Percentiles rank a stretch among this genome's conserved stretches.
Evolutionary conservation across 345 rosid species (phyloP).

Genomic region (Arabidopsis suecica): DNA sequence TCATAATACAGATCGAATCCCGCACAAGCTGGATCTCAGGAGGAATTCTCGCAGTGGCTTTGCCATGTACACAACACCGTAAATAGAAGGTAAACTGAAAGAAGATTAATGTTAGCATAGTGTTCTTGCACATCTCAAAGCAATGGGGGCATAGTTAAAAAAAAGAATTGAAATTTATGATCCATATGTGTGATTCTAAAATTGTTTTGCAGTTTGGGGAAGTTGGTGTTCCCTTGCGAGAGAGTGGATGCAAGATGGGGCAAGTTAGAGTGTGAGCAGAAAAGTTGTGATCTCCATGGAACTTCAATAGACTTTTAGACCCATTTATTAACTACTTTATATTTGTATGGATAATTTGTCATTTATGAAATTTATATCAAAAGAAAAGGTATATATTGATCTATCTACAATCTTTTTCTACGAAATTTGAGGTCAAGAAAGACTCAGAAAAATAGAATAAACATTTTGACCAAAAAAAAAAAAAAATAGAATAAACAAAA

Average conservation of each 20-base stretch:
- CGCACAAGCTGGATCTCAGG: slow-evolving; percentile 74
- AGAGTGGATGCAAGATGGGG: slow-evolving; percentile 99
- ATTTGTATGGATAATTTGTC: too few relatives aligned
- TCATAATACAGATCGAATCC: slow-evolving; percentile 71
- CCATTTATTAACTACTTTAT: neutral
- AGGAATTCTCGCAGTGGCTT: slow-evolving; percentile 90
- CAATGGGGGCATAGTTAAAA: neutral
- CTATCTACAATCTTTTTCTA: neutral
- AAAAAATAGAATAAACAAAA: neutral
- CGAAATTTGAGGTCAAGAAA: neutral
- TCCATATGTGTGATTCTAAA: slow-evolving; percentile 3
- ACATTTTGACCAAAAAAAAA: too few relatives aligned
- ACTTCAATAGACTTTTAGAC: slow-evolving; percentile 43
- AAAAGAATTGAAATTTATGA: slow-evolving; percentile 15
- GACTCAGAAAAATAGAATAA: neutral
- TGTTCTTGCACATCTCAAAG: neutral
- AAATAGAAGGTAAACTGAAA: slow-evolving; percentile 74
- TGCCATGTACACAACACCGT: slow-evolving; percentile 91
- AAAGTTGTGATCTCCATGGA: slow-evolving; percentile 83
- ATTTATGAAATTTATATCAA: too few relatives aligned
- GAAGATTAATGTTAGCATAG: neutral
- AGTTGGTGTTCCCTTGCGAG: slow-evolving; percentile 71
- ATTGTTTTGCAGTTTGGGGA: slow-evolving; percentile 65
- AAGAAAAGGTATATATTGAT: neutral
- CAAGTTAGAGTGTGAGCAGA: slow-evolving; percentile 92